These are phyloP conservation scores for Kluyveromyces aestuarii DNA, from an alignment of 805 yeast species.

Conservation along the genomic window DNA sequence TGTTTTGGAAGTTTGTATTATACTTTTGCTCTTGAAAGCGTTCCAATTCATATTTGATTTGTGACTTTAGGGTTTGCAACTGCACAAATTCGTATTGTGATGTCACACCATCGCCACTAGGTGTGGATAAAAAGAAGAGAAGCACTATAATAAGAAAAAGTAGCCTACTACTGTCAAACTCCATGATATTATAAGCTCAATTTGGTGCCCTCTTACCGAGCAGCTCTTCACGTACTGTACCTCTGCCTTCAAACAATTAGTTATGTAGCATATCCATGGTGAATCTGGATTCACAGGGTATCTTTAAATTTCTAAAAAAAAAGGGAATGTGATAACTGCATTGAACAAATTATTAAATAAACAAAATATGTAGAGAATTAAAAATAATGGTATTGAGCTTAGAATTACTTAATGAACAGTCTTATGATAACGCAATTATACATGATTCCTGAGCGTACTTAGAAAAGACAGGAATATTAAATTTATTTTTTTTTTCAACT, in stretches of 20 bases:
- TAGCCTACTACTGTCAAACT: slow-evolving; percentile 26
- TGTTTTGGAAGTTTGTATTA: slow-evolving; percentile 50
- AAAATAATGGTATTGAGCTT: too few species aligned
- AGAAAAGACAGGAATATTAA: too few species aligned
- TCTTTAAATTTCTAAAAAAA: background rate
- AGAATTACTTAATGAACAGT: too few species aligned
- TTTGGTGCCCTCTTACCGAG: background rate
- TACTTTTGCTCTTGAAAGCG: slow-evolving; percentile 36
- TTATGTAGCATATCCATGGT: too few species aligned
- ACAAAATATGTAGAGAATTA: too few species aligned
- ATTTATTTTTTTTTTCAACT: too few species aligned
- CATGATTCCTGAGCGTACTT: too few species aligned
- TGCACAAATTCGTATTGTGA: slow-evolving; percentile 32
- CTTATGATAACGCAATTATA: too few species aligned
- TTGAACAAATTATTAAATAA: too few species aligned
- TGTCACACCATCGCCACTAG: slow-evolving; percentile 27
- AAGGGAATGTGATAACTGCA: background rate
- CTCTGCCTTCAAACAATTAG: too few species aligned
- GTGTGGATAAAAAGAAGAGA: slow-evolving; percentile 25
- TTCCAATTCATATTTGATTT: slow-evolving; percentile 25
- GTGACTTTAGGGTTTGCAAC: slow-evolving; percentile 31
- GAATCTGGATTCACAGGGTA: too few species aligned
- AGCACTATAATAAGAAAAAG: slow-evolving; percentile 22
- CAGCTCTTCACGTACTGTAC: too few species aligned
- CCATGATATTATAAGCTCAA: slow-evolving; percentile 14